phyloP scores from a whole-genome alignment of 2,329 filamentous ascomycete genomes.

The Penicillium crustosum region DNA sequence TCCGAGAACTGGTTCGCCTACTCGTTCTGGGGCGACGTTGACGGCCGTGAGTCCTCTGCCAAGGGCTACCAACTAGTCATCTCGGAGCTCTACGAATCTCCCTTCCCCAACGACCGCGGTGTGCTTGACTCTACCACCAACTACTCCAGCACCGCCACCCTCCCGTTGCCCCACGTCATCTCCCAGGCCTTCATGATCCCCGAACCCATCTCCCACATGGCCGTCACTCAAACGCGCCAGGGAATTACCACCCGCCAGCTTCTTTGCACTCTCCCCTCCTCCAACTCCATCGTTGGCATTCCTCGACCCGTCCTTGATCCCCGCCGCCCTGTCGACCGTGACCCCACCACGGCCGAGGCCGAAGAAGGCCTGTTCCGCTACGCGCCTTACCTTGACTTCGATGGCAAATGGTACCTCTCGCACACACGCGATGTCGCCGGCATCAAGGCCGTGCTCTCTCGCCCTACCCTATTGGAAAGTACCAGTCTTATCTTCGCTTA shows the following conservation, averaged over 20 bases:
- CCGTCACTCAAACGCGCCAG: conserved; percentile 85
- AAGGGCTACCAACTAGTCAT: conserved; percentile 85
- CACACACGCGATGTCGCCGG: conserved; percentile 81
- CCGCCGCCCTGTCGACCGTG: conserved; percentile 78
- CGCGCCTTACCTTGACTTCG: conserved; percentile 73
- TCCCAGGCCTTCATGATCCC: conserved; percentile 80
- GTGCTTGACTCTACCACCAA: conserved; percentile 68
- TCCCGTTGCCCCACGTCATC: conserved; percentile 69
- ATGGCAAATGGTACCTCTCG: conserved; percentile 75
- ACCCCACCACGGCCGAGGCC: conserved; percentile 73
- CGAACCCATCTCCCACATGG: conserved; percentile 73
- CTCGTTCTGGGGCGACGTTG: conserved; percentile 65
- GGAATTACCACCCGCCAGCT: conserved; percentile 84
- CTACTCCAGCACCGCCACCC: conserved; percentile 65
- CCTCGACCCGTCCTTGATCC: conserved; percentile 79
- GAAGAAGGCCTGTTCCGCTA: conserved; percentile 84
- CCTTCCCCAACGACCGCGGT: conserved; percentile 79
- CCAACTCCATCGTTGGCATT: conserved; percentile 74
- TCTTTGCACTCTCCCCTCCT: conserved; percentile 72
- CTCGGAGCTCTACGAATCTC: conserved; percentile 87
- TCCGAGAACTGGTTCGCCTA: conserved; percentile 97
- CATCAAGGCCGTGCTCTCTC: conserved; percentile 69
- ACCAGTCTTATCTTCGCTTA: conserved; percentile 87
- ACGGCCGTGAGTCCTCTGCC: conserved; percentile 49
- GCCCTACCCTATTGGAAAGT: conserved; percentile 81